Base-by-base conservation (phyloP, 2,329 filamentous ascomycete genomes). In the Colletotrichum sp. region DNA sequence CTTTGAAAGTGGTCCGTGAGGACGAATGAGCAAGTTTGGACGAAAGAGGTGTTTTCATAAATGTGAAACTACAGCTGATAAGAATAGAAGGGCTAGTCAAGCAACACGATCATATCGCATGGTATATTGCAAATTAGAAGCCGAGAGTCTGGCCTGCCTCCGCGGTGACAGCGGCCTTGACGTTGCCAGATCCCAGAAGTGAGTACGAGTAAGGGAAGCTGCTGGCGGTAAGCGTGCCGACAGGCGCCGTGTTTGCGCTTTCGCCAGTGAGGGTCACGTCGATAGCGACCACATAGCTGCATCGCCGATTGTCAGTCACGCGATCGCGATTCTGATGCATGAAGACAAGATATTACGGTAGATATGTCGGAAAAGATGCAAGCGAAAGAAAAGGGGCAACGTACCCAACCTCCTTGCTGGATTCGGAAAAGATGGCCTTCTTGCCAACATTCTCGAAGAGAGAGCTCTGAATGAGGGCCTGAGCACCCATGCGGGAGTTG, bases 381-480 rank as follows among this genome's bases (percentile, higher is more conserved):
- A 36, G 43, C 26, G 0, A 5, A 30, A 48, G 26, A 7, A 52
- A 52, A 12, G n/a, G 4, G 18, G 8, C 14, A 16, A 67, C 75
- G 28, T 32, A 75, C 73, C 75, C 75, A 26, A 72, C 71, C 28
- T 69, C 85, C 84, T 12, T 82, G 82, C 68, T 81, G 69, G 73
- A 84, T 43, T 77, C 75, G 14, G 72, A 71, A n/a, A 77, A 77
- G 5, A 77, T 77, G 24, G 75, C 73, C 43, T 77, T 79, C 71
- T 83, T 86, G 79, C 86, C 82, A n/a, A 77, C 79, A 71, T 81
- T 83, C 75, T 83, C 84, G 78, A 89, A 90, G 69, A 83, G 83
- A 64, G 87, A 87, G 68, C 88, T 89, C 83, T 91, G 86, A 8
- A 90, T 85, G 24, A 91, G 85, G 7, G 90, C 82, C 78, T 91